A percentile compares a stretch with the other conserved stretches of the same genome.
Conservation (phyloP, 139 green algal species). For the Chlamydomonas schloesseri region DNA sequence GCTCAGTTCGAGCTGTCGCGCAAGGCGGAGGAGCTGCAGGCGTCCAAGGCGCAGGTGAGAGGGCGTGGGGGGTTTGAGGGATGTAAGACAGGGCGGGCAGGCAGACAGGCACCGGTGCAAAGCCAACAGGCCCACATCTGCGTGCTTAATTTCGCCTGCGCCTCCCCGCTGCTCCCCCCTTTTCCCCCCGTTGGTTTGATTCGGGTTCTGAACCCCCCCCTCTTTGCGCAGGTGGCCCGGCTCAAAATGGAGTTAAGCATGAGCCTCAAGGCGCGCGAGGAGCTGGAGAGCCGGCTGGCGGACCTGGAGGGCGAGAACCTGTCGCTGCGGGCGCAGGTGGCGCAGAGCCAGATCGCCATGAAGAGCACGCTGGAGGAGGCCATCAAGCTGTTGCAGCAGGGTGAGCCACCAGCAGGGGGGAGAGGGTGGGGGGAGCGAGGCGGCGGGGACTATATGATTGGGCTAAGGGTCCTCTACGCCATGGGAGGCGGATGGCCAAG, state of each 20-base stretch:
- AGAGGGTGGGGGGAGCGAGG: not conserved
- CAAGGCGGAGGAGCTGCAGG: slow-evolving; percentile 44
- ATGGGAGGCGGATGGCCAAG: not conserved
- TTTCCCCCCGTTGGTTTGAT: too few species aligned
- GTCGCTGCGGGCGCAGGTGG: slow-evolving; percentile 33
- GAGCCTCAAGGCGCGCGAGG: slow-evolving; percentile 28
- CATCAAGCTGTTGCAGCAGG: slow-evolving; percentile 46
- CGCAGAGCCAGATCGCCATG: slow-evolving; percentile 46
- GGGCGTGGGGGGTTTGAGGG: too few species aligned
- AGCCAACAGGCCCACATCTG: too few species aligned
- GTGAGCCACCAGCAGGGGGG: not conserved
- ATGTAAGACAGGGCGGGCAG: too few species aligned
- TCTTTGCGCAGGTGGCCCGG: slow-evolving; percentile 23
- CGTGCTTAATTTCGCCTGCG: too few species aligned
- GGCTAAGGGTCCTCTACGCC: not conserved
- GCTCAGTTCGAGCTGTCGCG: slow-evolving; percentile 26
- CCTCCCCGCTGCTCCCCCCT: too few species aligned
- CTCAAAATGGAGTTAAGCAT: slow-evolving; percentile 45
- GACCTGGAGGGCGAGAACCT: slow-evolving; percentile 42
- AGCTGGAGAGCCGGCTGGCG: slow-evolving; percentile 18
- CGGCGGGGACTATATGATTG: not conserved
- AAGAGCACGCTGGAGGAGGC: slow-evolving; percentile 51
- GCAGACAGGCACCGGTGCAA: too few species aligned
- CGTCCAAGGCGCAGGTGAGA: slow-evolving; percentile 34
- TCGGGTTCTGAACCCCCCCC: too few species aligned